Evolutionary conservation across 805 yeast genomes (phyloP), one percentile per base, ranked within the genome.

Genomic region (Ogataea nitratoaversa): DNA sequence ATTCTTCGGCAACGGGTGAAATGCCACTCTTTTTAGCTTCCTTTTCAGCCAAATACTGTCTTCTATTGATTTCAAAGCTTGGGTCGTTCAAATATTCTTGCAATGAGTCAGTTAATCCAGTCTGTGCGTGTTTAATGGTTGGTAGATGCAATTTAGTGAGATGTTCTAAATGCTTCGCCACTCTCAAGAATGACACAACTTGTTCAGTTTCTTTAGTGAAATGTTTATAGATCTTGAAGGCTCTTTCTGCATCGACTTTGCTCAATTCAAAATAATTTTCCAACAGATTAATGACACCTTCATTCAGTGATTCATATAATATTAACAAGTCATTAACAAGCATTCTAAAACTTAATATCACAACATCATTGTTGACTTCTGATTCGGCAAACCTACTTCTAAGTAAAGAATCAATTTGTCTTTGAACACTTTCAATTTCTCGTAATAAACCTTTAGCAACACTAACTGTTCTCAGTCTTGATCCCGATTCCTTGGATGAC

Each of bases 191-290:
- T 50, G 81, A 82, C 22, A 93, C 93, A 8, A 91, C 98, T 56
- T 80, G 82, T 39, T 81, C 80, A 3, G 98, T 93, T 57, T 88
- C 79, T 44, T 79, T 82, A 30, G 89, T 95, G 63, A 93, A 93
- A 44, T 72, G 75, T 50, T 84, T 86, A 67, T 93, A 93, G 37
- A 93, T 80, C 18, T 78, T 78, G 43, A 91, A 72, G 0, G 97
- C 90, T 46, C 90, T 73, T 57, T 84, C 87, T 2, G 97, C 98
- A 58, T 91, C 96, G 25, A 66, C 65, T 49, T 77, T 81, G 28
- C 91, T 80, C 79, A 93, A 83, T 64, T 93, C 99, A 66, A 93
- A 93, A 64, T 86, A 93, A 56, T 91, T 95, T 62, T 93, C 98
- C 47, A 93, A 73, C 32, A 93, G 66, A 53, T 93, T 93, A 52